Conservation (phyloP, 805 yeast species). For the Candida ascalaphidarum region DNA sequence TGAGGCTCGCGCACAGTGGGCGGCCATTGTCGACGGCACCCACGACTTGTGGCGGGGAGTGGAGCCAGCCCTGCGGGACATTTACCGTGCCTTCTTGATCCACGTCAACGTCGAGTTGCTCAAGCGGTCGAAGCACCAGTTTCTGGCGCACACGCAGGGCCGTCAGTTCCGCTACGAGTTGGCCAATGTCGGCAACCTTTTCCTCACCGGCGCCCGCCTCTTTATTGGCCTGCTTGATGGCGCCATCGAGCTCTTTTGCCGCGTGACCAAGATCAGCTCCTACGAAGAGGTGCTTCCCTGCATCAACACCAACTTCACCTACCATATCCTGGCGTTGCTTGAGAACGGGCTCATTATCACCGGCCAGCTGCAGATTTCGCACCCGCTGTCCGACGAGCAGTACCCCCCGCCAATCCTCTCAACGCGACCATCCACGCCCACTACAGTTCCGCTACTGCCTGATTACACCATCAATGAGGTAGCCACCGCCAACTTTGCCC, state of each 20-base stretch:
- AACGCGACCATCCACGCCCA: slow-evolving; percentile 11
- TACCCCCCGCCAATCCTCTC: slow-evolving; percentile 11
- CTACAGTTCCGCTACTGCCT: background rate
- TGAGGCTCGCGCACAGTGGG: slow-evolving; percentile 69
- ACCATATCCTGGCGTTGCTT: slow-evolving; percentile 74
- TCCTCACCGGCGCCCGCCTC: slow-evolving; percentile 72
- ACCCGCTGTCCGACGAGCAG: slow-evolving; percentile 63
- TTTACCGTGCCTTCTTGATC: slow-evolving; percentile 67
- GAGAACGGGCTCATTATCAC: slow-evolving; percentile 65
- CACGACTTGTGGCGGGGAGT: slow-evolving; percentile 62
- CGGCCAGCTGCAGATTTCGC: slow-evolving; percentile 92
- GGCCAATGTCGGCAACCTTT: slow-evolving; percentile 81
- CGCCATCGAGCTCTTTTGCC: slow-evolving; percentile 66
- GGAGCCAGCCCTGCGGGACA: slow-evolving; percentile 55
- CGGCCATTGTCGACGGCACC: slow-evolving; percentile 65
- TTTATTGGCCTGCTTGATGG: slow-evolving; percentile 81
- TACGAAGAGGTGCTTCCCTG: slow-evolving; percentile 64
- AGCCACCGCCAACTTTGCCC: background rate
- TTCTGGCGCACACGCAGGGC: slow-evolving; percentile 17
- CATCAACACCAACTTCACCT: slow-evolving; percentile 74
- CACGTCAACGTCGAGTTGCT: slow-evolving; percentile 72
- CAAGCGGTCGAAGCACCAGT: slow-evolving; percentile 49
- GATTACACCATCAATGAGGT: background rate
- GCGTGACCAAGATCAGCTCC: slow-evolving; percentile 53
- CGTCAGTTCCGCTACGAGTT: slow-evolving; percentile 62